Evolutionary conservation across 1,139 yeast species (phyloP), one percentile per base, ranked within the genome.

Genomic region (Candida glucosophila): DNA sequence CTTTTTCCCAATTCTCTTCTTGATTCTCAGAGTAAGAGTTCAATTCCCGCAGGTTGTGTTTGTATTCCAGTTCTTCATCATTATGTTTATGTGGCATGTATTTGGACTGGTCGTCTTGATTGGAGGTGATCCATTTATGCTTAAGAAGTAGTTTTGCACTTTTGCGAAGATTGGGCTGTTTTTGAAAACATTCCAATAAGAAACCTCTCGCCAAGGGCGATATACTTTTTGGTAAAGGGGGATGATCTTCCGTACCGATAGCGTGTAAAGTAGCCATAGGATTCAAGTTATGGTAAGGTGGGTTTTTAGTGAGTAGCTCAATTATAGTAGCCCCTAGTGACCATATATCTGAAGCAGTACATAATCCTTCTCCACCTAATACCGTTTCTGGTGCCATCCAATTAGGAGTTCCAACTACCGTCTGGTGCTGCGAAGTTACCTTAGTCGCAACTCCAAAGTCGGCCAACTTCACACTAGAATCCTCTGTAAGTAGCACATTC

Each of bases 321-420:
- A 88, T 74, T 4, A 88, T 72, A 0, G 97, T 90, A 11, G 96
- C 94, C 2, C 97, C 99, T 19, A 90, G 55, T n/a, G 95, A 82
- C 97, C 93, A 81, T 14, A 80, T 71, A 49, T 81, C 93, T 4
- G 95, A 82, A 1, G 93, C 82, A 0, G 93, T 75, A 20, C 93
- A 78, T 3, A 92, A 77, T 5, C 95, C 95, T 41, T 80, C 83
- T 37, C 86, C 77, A 11, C 81, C 77, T 22, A 74, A 52, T 1
- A 73, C 71, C 1, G 83, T 69, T 45, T 81, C 93, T 0, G 93
- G 93, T 1, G 93, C 90, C 86, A 80, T 79, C 90, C 90, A 80
- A 43, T 79, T 76, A 1, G 90, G 88, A 0, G 90, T 78, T 3
- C 92, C 92, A 6, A 63, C 71, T 3, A 62, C 60, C 1, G 67